Base-by-base conservation (phyloP, 2,329 filamentous ascomycete genomes). In the Cyphellophora attinorum region DNA sequence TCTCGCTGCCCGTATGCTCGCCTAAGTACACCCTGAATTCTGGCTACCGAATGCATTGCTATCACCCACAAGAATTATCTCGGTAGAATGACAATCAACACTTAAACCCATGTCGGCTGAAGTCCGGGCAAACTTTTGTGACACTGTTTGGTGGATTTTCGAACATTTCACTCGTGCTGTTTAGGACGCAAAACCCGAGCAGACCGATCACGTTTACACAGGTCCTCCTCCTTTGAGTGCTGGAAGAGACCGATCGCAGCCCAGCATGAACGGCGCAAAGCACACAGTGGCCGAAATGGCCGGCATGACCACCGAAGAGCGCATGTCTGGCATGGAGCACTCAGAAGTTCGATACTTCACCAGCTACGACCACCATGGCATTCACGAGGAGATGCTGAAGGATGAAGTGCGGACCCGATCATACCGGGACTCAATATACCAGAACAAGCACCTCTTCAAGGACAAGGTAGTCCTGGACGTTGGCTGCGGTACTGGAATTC, bases 301-400 rank as follows among this genome's bases (percentile, higher is more conserved):
- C 32, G 38, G 35, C 10, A 49, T 49, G 45, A 44, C 47, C 52
- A 64, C 60, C 37, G 63, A 62, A 41, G 64, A 68, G 45, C 56
- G 61, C 41, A 64, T 67, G 61, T 60, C 61, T 19, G 64, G 61
- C 51, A 79, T 94, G 74, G 81, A 84, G 59, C 88, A 94, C 67
- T 91, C 88, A 46, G 91, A 98, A 72, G 86, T 93, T 62, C 91
- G 96, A 64, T 98, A 96, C 72, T 96, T 96, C 70, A 96, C 95
- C 68, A 94, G 86, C 64, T 96, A 96, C 63, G 93, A 96, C 62
- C 91, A 96, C 66, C 89, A 96, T 74, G 89, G 88, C 88, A 56
- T 55, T 21, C 50, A 54, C 40, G 53, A 57, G 31, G 52, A 55
- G 48, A 50, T 52, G 49, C 34, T 57, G 44, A 60, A 52, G 48